Evolutionary conservation across 1,139 yeast genomes (phyloP), one percentile per base, ranked within the genome.

Genomic region (Kodamaea ohmeri): DNA sequence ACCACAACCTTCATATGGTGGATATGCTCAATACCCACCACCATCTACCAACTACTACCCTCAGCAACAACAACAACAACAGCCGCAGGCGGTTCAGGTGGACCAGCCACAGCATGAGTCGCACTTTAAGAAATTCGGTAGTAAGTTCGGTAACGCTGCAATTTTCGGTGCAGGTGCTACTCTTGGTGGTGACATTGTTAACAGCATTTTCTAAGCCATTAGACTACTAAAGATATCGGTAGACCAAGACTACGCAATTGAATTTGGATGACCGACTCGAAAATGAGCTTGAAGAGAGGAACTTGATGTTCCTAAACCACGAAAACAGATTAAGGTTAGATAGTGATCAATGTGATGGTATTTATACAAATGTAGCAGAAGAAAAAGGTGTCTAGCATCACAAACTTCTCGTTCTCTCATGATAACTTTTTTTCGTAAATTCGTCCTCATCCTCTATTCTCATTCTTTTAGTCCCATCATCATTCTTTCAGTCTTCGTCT

Each of bases 81-180:
- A 32, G 17, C 46, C 37, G 7, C 48, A 40, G 28, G 48, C 28
- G 32, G 49, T 42, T 16, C 44, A 44, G 38, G 42, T 36, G n/a
- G 43, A 39, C 15, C 46, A 42, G 20, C 47, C 46, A 11, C 42
- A 37, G 22, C 36, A 41, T 25, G 45, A 44, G 22, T 65, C 65
- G 6, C 71, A 66, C 7, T 56, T 84, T 39, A 80, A 76, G 59
- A 83, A 76, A 57, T 78, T 87, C 52, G 97, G 97, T 14, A 72
- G 86, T 41, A 83, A 86, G 61, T 67, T 90, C 39, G 97, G 97
- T 38, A 83, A 88, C 51, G 97, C 97, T 5, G 95, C 95, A 20
- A 79, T 90, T 43, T 90, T 88, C 50, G 97, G 97, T 62, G 97
- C 97, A 15, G 98, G 98, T 70, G 96, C 97, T 29, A 84, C 97